Conservation (phyloP, 441 rosid genomes). For the Corymbia calophylla region DNA sequence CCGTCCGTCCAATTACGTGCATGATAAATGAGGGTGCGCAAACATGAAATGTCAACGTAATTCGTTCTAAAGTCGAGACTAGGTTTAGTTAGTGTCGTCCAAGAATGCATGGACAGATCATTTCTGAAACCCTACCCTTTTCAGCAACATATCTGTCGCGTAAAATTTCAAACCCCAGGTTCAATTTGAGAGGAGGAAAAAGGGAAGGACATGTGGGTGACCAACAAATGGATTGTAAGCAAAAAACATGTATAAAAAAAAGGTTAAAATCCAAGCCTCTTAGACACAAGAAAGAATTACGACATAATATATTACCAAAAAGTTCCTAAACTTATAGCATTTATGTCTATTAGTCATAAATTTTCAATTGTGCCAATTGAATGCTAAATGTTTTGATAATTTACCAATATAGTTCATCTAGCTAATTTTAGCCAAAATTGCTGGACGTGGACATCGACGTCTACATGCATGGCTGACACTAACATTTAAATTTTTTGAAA, state of each 20-base stretch:
- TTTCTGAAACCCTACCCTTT: background rate
- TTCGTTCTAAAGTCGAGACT: background rate
- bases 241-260: background rate
- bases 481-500: too few species aligned
- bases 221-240: background rate
- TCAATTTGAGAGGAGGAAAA: background rate
- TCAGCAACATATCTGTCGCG: accelerated
- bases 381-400: too few species aligned
- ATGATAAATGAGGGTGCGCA: background rate
- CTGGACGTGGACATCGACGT: accelerated
- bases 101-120: accelerated
- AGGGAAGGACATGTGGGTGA: background rate
- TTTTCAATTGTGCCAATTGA: too few species aligned
- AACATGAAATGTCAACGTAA: background rate
- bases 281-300: background rate
- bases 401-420: too few species aligned
- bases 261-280: background rate
- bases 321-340: background rate
- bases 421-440: too few species aligned
- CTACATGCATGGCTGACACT: accelerated
- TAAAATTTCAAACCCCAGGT: background rate
- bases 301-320: background rate
- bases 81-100: background rate
- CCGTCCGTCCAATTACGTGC: background rate
- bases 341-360: too few species aligned